Conservation (phyloP, 108 stramenopile species). For the Cyclostephanos tholiformis region DNA sequence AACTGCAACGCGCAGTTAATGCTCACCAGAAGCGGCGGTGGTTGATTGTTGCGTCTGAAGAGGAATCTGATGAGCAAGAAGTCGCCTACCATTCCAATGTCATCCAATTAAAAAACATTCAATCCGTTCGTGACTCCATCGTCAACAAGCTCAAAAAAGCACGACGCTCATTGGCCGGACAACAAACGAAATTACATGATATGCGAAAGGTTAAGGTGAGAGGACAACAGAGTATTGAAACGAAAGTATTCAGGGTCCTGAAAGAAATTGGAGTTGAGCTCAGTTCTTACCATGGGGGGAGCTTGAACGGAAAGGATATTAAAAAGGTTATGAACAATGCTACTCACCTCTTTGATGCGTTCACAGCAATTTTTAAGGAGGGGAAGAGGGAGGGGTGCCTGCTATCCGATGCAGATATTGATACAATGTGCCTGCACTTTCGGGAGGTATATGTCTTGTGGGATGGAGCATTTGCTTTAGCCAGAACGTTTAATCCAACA, state of each 20-base stretch:
- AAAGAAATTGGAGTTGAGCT: not conserved
- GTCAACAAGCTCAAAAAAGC: too few species aligned
- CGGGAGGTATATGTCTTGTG: constrained; percentile 14
- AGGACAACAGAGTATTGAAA: too few species aligned
- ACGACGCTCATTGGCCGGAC: too few species aligned
- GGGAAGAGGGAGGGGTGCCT: constrained; percentile 8
- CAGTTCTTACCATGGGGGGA: constrained; percentile 19
- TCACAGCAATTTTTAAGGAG: constrained; percentile 23
- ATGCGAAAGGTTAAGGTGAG: too few species aligned
- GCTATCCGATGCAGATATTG: constrained; percentile 4
- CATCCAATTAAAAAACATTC: too few species aligned
- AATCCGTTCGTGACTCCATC: too few species aligned
- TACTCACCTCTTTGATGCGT: not conserved
- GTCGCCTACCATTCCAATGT: too few species aligned
- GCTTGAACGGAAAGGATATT: constrained; percentile 16
- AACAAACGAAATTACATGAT: too few species aligned
- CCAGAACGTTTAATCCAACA: constrained; percentile 17
- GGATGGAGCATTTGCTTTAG: constrained; percentile 33
- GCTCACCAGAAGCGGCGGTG: too few species aligned
- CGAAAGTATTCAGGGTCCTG: not conserved
- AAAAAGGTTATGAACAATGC: constrained; percentile 13
- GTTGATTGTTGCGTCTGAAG: too few species aligned
- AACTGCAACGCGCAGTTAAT: too few species aligned
- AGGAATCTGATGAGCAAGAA: too few species aligned
- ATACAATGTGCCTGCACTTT: constrained; percentile 3